phyloP scores from a whole-genome alignment of 2,329 filamentous ascomycete genomes.

The Ophiostoma montium region DNA sequence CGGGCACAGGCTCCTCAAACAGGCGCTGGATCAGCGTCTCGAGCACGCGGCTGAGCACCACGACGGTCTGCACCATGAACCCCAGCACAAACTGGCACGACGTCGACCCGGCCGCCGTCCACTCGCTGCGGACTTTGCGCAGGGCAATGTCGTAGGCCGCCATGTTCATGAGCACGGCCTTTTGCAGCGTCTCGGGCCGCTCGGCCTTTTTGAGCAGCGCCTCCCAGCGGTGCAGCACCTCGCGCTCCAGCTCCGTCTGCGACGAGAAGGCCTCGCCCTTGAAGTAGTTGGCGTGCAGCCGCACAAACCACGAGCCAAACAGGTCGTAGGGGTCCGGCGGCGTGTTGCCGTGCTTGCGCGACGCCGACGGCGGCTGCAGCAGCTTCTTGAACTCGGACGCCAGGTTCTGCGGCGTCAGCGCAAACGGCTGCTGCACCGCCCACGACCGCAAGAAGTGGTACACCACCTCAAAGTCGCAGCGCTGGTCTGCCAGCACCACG shows the following conservation, averaged over 20 bases:
- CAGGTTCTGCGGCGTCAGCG: slow-evolving; percentile 61
- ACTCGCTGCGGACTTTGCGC: slow-evolving; percentile 38
- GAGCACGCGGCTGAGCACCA: slow-evolving; percentile 55
- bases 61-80: slow-evolving; percentile 67
- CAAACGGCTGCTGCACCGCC: slow-evolving; percentile 59
- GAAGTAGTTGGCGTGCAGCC: slow-evolving; percentile 74
- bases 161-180: slow-evolving; percentile 76
- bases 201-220: slow-evolving; percentile 57
- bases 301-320: slow-evolving; percentile 68
- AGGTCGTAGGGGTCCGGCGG: slow-evolving; percentile 44
- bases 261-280: slow-evolving; percentile 60
- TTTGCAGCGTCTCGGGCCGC: slow-evolving; percentile 52
- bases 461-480: slow-evolving; percentile 63
- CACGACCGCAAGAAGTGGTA: slow-evolving; percentile 84
- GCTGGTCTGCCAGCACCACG: slow-evolving; percentile 64
- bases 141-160: slow-evolving; percentile 63
- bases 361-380: slow-evolving; percentile 21
- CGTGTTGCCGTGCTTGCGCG: slow-evolving; percentile 13
- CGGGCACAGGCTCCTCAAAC: neutral
- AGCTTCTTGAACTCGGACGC: slow-evolving; percentile 57
- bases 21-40: slow-evolving; percentile 14
- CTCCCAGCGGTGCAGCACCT: slow-evolving; percentile 66
- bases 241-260: slow-evolving; percentile 69
- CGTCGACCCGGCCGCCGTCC: slow-evolving; percentile 28
- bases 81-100: slow-evolving; percentile 54